Percentiles rank a stretch among this genome's conserved stretches.
These are phyloP conservation scores for Irpex rosettiformis DNA, from an alignment of 1,284 basidiomycete genomes.

Conservation along the genomic window DNA sequence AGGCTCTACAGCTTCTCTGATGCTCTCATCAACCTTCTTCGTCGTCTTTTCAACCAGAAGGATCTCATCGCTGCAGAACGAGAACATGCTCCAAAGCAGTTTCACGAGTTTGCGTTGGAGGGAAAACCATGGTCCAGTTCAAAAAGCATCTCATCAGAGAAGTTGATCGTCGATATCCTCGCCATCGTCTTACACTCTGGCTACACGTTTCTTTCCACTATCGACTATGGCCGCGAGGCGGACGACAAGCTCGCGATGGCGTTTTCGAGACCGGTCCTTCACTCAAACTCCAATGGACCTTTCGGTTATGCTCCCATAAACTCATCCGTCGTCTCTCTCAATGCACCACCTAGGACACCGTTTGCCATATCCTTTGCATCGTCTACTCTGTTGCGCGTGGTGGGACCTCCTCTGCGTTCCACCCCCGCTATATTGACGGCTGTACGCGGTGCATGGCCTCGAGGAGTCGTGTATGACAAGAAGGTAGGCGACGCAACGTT, in stretches of 20 bases:
- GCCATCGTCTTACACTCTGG: conserved; percentile 59
- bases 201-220: conserved; percentile 59
- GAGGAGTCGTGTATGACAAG: conserved; percentile 73
- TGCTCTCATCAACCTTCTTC: conserved; percentile 47
- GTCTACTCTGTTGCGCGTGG: conserved; percentile 63
- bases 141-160: conserved; percentile 63
- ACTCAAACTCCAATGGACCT: not conserved
- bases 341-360: conserved; percentile 34
- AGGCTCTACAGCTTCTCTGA: conserved; percentile 66
- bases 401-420: conserved; percentile 65
- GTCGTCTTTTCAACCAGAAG: conserved; percentile 49
- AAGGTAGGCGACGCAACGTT: conserved; percentile 67
- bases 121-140: conserved; percentile 70
- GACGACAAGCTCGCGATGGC: conserved; percentile 69
- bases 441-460: conserved; percentile 74
- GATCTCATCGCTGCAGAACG: conserved; percentile 43
- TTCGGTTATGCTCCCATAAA: conserved; percentile 14
- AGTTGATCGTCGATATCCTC: conserved; percentile 64
- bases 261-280: conserved; percentile 50
- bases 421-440: conserved; percentile 77
- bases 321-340: conserved; percentile 21
- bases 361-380: conserved; percentile 76
- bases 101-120: conserved; percentile 62
- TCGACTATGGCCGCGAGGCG: conserved; percentile 74
- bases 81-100: conserved; percentile 54